phyloP scores from a whole-genome alignment of 495 filamentous ascomycete species.

The Xeromyces bisporus region DNA sequence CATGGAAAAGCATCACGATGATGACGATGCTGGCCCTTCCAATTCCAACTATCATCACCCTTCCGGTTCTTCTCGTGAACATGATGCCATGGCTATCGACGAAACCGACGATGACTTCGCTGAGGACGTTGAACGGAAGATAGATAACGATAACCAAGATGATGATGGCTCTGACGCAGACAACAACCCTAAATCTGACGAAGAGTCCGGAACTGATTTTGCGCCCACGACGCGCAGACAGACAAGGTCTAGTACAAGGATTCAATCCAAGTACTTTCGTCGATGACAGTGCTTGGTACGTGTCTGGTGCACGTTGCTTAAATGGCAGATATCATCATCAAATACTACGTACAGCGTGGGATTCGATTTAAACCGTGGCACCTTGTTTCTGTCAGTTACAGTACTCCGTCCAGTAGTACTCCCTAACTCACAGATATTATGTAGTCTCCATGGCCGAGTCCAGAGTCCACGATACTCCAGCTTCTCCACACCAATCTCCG shows the following conservation, averaged over 20 bases:
- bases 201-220: conserved; percentile 5
- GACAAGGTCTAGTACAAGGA: conserved; percentile 6
- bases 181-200: not conserved
- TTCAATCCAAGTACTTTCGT: not conserved
- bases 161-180: not conserved
- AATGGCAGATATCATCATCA: too few relatives aligned
- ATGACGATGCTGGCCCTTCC: conserved; percentile 1
- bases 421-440: too few relatives aligned
- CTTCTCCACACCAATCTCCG: too few relatives aligned
- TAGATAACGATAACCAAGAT: not conserved
- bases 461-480: too few relatives aligned
- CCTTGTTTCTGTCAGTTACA: too few relatives aligned
- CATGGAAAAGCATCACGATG: conserved; percentile 10
- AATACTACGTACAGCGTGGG: too few relatives aligned
- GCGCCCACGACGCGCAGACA: conserved; percentile 11
- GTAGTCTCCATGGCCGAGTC: too few relatives aligned
- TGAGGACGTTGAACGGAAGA: not conserved
- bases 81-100: conserved; percentile 5
- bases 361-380: too few relatives aligned
- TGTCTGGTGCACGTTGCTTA: too few relatives aligned
- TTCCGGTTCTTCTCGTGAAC: conserved; percentile 5
- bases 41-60: too few relatives aligned
- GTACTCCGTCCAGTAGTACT: too few relatives aligned
- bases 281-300: too few relatives aligned
- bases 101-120: not conserved